Percentiles rank a stretch among this genome's conserved stretches.
Conservation (phyloP, 148 eudicot genomes). For the Chenopodium suecicum region DNA sequence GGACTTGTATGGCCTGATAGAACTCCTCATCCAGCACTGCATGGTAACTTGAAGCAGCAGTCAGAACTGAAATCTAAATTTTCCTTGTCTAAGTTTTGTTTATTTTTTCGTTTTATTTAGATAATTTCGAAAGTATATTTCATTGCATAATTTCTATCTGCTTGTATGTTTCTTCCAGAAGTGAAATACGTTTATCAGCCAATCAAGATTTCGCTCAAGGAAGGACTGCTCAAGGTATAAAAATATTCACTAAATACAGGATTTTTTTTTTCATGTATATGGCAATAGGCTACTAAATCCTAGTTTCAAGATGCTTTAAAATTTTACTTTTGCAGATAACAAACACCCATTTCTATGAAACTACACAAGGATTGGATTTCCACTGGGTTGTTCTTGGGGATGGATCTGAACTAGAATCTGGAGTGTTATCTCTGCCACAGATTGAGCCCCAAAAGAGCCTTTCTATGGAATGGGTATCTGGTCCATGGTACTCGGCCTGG, state of each 20-base stretch:
- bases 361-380: constrained; percentile 71
- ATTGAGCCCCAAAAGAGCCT: constrained; percentile 56
- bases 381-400: constrained; percentile 71
- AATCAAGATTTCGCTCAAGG: constrained; percentile 65
- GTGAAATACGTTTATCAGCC: constrained; percentile 93
- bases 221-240: constrained; percentile 70
- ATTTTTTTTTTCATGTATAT: too few species aligned
- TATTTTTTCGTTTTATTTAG: not conserved
- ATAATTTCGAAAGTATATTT: not conserved
- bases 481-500: constrained; percentile 77
- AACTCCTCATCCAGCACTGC: constrained; percentile 87
- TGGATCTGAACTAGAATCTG: constrained; percentile 79
- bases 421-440: constrained; percentile 47
- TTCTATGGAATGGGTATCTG: constrained; percentile 58
- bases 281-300: not conserved
- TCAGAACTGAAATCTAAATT: constrained; percentile 7
- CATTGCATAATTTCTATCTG: not conserved
- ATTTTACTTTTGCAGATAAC: constrained; percentile 49
- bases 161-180: constrained; percentile 48
- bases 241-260: constrained; percentile 9
- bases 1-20: constrained; percentile 91
- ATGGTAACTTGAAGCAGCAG: constrained; percentile 49
- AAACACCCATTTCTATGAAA: constrained; percentile 65
- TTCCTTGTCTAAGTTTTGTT: not conserved
- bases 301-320: constrained; percentile 7